Evolutionary conservation across 768 basidiomycete genomes (phyloP), one percentile per base, ranked within the genome.

Genomic region (Pulveroboletus sp.): DNA sequence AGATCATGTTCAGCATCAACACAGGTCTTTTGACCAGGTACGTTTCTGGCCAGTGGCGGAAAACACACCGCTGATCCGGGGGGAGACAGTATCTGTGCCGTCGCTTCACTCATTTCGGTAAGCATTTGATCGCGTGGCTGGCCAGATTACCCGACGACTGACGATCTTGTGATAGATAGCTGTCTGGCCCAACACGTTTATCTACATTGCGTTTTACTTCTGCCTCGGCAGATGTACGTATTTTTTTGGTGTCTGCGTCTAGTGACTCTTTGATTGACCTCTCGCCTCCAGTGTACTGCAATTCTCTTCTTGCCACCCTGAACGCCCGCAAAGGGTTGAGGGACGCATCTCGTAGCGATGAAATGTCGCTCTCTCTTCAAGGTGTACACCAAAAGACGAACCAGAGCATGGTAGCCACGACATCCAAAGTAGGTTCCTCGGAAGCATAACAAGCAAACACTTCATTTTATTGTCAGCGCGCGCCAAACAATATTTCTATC

Each of bases 141-240:
- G 11, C 5, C 10, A 1, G 12, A 46, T 6, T 3, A 4, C 6
- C 12, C 12, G 13, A 37, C 7, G 10, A 17, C 24, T 59, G 29
- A 51, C 43, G 43, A 45, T 38, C 17, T 1, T 33, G 16, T 21
- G 10, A 34, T 49, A 82, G 80, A 84, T 83, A 54, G 52, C 70
- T n/a, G 71, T 69, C 6, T 75, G 76, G 35, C 75, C 74, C 0
- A 33, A 67, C 10, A 81, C 81, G 0, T 82, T 83, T 64, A 65
- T 82, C 45, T 84, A 84, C 48, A 82, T 84, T 40, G 70, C 75
- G 2, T 84, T 84, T 65, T 84, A 77, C 62, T 82, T 84, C 57
- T 81, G 77, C 59, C 73, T 83, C 24, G 82, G 82, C 25, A 74
- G 82, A 44, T 63, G 82, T 84, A 57, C 57, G 81, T 75, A 13